Base-by-base conservation (phyloP, 257 asterid genomes). In the Solanum lycopersicoides region DNA sequence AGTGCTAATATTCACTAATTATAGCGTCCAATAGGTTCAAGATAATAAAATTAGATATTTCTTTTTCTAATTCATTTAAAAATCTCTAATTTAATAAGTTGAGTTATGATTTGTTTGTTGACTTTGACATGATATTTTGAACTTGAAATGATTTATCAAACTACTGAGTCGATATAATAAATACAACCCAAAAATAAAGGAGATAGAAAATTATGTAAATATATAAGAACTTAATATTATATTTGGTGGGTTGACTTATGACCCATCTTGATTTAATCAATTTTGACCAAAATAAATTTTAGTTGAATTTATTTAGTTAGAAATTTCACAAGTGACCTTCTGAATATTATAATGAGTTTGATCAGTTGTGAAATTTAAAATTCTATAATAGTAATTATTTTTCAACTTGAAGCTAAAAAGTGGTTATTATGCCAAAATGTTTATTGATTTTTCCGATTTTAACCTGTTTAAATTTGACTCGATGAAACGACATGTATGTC, bases 1-100 rank as follows among this genome's bases (percentile, higher is more conserved):
- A 71, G 23, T 3, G 20, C 20, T 68, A 68, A 28, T 68, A 68
- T 68, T 28, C 32, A 56, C 18, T 18, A 56, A 53, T 8, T 18
- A 6, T 68, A 68, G 16, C 9, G 7, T 34, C 37, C 6, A 18
- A 2, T 34, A 20, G 45, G 9, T 72, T 18, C 3, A 35, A 73
- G 30, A 14, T 35, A 39, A 73, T 8, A 35, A 73, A 73, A 35
- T 20, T 5, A 56, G 1, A 35, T 0, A 0, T 2, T 18, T 0
- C 1, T 35, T 73, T 35, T 2, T 0, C 7, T 35, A 35, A 16
- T 39, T 35, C 9, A 4, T 3, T 72, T 35, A 34, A 73, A 73
- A 15, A 16, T 5, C 14, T 34, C 45, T 18, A 6, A 2, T 20
- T 73, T 18, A 73, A 73, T 2, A 5, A 14, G 9, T 5, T 37